These are phyloP conservation scores for Amanita pseudoporphyria DNA, from an alignment of 768 basidiomycete species.

Conservation along the genomic window DNA sequence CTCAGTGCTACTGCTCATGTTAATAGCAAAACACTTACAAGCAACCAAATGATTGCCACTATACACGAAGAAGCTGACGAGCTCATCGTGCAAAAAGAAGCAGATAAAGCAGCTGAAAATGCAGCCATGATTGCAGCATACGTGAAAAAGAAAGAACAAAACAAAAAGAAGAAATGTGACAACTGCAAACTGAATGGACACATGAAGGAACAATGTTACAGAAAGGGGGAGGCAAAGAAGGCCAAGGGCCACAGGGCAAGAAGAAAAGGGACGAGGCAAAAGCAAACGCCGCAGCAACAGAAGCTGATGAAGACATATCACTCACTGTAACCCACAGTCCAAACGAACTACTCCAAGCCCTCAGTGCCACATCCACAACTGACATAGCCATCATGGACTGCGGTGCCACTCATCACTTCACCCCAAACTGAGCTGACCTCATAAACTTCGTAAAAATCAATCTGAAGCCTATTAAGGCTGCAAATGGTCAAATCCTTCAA, in stretches of 20 bases:
- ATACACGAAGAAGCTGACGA: too few species aligned
- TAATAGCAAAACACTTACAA: too few species aligned
- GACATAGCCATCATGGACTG: constrained; percentile 18
- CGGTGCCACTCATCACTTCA: constrained; percentile 24
- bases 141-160: too few species aligned
- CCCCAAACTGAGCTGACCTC: constrained; percentile 19
- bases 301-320: constrained; percentile 10
- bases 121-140: too few species aligned
- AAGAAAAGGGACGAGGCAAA: constrained; percentile 12
- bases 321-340: constrained; percentile 2
- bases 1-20: too few species aligned
- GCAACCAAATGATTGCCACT: too few species aligned
- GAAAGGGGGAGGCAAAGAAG: constrained; percentile 22
- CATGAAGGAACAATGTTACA: constrained; percentile 19
- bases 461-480: constrained; percentile 16
- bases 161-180: too few species aligned
- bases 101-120: too few species aligned
- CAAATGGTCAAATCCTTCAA: constrained; percentile 19
- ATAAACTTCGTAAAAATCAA: constrained; percentile 14
- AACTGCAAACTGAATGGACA: constrained; percentile 18
- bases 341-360: neutral
- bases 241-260: too few species aligned
- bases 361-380: neutral
- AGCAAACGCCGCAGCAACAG: constrained; percentile 6
- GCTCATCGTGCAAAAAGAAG: too few species aligned